phyloP scores from a whole-genome alignment of 441 rosid genomes.

The Erodium moschatum region DNA sequence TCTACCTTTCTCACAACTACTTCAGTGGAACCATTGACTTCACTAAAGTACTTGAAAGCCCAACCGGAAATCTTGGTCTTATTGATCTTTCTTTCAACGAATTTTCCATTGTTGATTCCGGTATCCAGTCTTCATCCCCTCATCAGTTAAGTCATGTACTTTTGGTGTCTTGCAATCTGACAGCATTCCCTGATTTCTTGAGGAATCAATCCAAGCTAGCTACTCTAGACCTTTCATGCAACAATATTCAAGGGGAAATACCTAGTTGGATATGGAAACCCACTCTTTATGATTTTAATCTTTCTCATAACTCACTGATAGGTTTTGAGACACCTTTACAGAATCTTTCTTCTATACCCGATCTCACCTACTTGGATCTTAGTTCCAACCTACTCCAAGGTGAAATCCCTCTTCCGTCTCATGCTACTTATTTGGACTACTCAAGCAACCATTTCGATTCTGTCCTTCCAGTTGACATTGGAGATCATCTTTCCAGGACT shows the following conservation, averaged over 20 bases:
- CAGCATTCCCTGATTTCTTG: not conserved
- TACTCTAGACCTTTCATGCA: not conserved
- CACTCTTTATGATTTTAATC: not conserved
- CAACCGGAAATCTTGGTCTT: not conserved
- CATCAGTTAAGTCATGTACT: not conserved
- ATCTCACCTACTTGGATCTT: not conserved
- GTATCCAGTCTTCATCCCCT: not conserved
- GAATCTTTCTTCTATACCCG: not conserved
- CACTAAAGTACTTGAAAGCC: conserved; percentile 3
- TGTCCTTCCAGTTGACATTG: not conserved
- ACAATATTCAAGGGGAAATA: not conserved
- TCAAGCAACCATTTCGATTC: not conserved
- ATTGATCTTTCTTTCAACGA: conserved; percentile 16
- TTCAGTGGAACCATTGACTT: conserved; percentile 10
- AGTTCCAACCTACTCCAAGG: conserved; percentile 1
- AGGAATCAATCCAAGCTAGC: not conserved
- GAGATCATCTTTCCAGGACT: not conserved
- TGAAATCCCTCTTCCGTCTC: not conserved
- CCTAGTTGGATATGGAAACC: not conserved
- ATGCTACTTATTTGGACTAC: not conserved
- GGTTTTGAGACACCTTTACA: not conserved
- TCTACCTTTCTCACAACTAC: conserved; percentile 8
- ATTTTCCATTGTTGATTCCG: not conserved
- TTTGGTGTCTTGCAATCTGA: conserved; percentile 6
- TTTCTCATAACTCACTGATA: not conserved